phyloP scores from a whole-genome alignment of 2,329 filamentous ascomycete genomes.

The Massarina eburnea region DNA sequence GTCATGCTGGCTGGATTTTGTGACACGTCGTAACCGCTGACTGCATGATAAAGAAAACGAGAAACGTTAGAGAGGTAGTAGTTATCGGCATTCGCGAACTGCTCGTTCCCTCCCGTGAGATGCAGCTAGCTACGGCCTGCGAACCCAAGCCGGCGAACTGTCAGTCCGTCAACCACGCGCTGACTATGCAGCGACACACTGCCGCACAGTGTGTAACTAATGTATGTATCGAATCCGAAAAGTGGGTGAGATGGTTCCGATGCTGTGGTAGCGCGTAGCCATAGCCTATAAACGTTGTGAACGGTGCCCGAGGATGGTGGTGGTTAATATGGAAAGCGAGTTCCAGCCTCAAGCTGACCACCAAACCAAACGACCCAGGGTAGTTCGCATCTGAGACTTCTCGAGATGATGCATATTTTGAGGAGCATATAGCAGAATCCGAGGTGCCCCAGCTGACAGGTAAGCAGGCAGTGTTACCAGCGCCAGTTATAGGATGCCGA shows the following conservation, averaged over 20 bases:
- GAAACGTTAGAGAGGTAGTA: not conserved
- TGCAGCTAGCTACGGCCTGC: not conserved
- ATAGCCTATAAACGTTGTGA: conserved; percentile 7
- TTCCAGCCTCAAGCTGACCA: conserved; percentile 28
- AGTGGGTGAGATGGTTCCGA: conserved; percentile 10
- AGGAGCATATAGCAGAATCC: conserved; percentile 19
- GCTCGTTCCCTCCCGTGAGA: not conserved
- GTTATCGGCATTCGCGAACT: too few relatives aligned
- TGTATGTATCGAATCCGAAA: conserved; percentile 11
- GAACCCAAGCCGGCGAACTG: not conserved
- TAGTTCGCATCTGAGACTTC: conserved; percentile 14
- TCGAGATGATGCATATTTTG: conserved; percentile 12
- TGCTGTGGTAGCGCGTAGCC: conserved; percentile 5
- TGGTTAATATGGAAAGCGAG: conserved; percentile 17
- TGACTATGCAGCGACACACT: conserved; percentile 1
- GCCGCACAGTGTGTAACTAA: conserved; percentile 12
- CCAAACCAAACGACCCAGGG: conserved; percentile 9
- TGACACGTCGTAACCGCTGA: not conserved
- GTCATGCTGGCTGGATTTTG: not conserved
- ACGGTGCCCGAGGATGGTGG: conserved; percentile 9
- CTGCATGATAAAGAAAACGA: not conserved
- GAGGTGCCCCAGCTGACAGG: conserved; percentile 31
- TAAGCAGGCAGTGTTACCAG: conserved; percentile 32
- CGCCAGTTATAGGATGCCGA: conserved; percentile 18
- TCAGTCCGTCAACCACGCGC: conserved; percentile 1